These are phyloP conservation scores for Cornus controversa DNA, from an alignment of 148 eudicot species.

Conservation along the genomic window DNA sequence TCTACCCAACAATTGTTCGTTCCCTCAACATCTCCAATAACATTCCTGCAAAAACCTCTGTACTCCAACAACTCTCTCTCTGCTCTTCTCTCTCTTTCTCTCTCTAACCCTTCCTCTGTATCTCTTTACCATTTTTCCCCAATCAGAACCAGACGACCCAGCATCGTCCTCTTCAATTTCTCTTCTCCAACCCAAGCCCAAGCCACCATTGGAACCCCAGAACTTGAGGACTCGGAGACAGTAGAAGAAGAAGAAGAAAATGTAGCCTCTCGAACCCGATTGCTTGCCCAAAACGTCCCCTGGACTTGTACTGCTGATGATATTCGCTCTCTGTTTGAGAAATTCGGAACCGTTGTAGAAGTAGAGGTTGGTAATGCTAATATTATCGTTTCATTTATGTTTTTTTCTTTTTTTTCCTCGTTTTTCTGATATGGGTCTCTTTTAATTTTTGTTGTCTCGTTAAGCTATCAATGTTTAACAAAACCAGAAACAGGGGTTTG, in stretches of 20 bases:
- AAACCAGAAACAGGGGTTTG: constrained; percentile 77
- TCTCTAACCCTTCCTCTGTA: constrained; percentile 10
- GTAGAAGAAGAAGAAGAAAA: constrained; percentile 30
- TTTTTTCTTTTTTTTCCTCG: neutral
- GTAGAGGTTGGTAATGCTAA: constrained; percentile 54
- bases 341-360: constrained; percentile 67
- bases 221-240: constrained; percentile 10
- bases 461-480: constrained; percentile 78
- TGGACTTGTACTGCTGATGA: constrained; percentile 74
- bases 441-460: constrained; percentile 7
- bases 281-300: constrained; percentile 73
- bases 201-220: constrained; percentile 26
- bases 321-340: constrained; percentile 69
- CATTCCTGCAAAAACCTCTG: neutral
- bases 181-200: constrained; percentile 25
- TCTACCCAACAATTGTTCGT: constrained; percentile 9
- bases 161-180: constrained; percentile 18
- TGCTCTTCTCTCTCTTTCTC: constrained; percentile 8
- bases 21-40: neutral
- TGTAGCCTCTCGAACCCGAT: constrained; percentile 47
- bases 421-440: constrained; percentile 13
- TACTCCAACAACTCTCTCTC: constrained; percentile 11
- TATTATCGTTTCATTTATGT: neutral
- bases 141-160: constrained; percentile 30
- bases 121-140: constrained; percentile 3